Conservation (phyloP, 371 early-diverging fungal genomes). For the Batkoa obscura region DNA sequence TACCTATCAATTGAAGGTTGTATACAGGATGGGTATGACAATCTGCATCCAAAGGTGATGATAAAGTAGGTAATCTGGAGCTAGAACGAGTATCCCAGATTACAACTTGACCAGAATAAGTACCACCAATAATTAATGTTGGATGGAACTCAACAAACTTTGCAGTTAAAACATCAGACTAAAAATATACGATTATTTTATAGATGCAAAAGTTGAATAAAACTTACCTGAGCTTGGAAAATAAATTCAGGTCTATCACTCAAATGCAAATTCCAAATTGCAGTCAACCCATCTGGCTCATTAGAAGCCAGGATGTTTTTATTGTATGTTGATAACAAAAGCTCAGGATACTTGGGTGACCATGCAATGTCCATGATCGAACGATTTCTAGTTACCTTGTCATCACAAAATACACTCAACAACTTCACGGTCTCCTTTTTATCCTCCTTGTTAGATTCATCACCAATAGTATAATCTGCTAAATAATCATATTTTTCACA, state of each 20-base stretch:
- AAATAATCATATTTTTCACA: conserved; percentile 78
- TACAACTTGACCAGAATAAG: conserved; percentile 90
- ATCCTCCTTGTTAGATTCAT: conserved; percentile 23
- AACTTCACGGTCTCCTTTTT: conserved; percentile 45
- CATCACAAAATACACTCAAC: conserved; percentile 53
- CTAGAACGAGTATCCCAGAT: conserved; percentile 85
- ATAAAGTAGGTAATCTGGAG: conserved; percentile 60
- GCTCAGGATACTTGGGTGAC: conserved; percentile 82
- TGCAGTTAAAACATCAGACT: conserved; percentile 80
- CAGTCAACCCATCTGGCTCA: conserved; percentile 84
- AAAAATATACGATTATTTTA: too few relatives aligned
- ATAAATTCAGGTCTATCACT: conserved; percentile 83
- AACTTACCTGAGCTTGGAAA: conserved; percentile 57
- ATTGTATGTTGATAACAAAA: conserved; percentile 73
- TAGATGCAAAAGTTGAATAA: background rate
- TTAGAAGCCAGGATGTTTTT: conserved; percentile 65
- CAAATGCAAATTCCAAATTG: conserved; percentile 83
- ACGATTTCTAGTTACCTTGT: conserved; percentile 59
- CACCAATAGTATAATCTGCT: conserved; percentile 74
- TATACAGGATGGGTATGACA: conserved; percentile 96
- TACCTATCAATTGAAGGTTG: conserved; percentile 71
- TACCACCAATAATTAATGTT: conserved; percentile 78
- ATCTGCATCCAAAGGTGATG: conserved; percentile 68
- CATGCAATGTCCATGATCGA: conserved; percentile 80
- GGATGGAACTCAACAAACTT: conserved; percentile 81